Percentiles rank a stretch among this genome's conserved stretches.
These are phyloP conservation scores for Dillenia suffruticosa DNA, from an alignment of 164 flowering plant species.

Conservation along the genomic window DNA sequence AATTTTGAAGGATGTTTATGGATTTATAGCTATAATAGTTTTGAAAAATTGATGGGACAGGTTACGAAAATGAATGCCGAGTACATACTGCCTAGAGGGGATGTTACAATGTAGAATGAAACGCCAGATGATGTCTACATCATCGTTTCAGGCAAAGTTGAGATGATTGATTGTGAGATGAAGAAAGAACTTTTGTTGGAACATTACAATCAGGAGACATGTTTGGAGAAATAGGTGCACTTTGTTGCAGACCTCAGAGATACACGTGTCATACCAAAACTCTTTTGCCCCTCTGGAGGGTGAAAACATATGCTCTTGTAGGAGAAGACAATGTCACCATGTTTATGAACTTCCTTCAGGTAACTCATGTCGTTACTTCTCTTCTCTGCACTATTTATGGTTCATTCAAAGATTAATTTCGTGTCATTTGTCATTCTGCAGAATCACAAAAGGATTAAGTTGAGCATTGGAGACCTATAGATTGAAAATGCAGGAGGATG, in stretches of 20 bases:
- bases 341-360: slow-evolving; percentile 76
- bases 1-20: too few species aligned
- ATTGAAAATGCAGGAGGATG: slow-evolving; percentile 38
- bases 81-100: slow-evolving; percentile 87
- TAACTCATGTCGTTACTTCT: slow-evolving; percentile 10
- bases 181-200: slow-evolving; percentile 58
- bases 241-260: slow-evolving; percentile 66
- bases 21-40: background rate
- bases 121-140: slow-evolving; percentile 79
- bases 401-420: background rate
- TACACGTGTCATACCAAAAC: slow-evolving; percentile 71
- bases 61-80: slow-evolving; percentile 89
- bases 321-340: slow-evolving; percentile 61
- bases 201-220: slow-evolving; percentile 49
- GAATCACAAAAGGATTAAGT: slow-evolving; percentile 60
- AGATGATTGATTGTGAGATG: slow-evolving; percentile 44
- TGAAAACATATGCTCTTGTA: slow-evolving; percentile 50
- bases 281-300: slow-evolving; percentile 67
- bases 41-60: slow-evolving; percentile 25
- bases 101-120: slow-evolving; percentile 80
- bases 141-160: slow-evolving; percentile 82
- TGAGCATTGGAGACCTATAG: slow-evolving; percentile 40
- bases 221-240: slow-evolving; percentile 86
- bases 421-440: slow-evolving; percentile 18
- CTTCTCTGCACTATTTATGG: background rate